Base-by-base conservation (phyloP, 768 basidiomycete species). In the Termitomyces sp. region DNA sequence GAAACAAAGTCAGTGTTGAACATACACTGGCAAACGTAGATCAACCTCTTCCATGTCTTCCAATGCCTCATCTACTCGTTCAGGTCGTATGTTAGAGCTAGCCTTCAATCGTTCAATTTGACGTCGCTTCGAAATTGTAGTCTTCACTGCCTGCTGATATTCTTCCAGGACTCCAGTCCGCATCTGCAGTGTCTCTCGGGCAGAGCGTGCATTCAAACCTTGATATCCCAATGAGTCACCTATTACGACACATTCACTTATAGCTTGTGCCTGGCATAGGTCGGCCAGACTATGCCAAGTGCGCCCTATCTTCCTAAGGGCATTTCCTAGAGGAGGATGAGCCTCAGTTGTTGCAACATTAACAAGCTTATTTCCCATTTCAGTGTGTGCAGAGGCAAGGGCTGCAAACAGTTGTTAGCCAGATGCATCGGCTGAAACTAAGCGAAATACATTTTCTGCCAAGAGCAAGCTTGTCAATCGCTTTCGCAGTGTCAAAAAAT, bases 151-250 rank as follows among this genome's bases (percentile, higher is more conserved):
- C 9, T 87, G 80, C 62, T 97, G 95, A 59, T 95, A 93, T 71
- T 98, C 97, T 68, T 98, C 96, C 61, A 98, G 76, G 10, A 97
- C 93, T 8, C 85, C 84, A 0, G 93, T 92, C 10, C 97, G 87
- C 78, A 95, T 93, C 55, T 86, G 82, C 9, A 98, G 74, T 0
- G 97, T 95, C 71, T 96, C 94, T 71, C 97, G 98, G 1, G 97
- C 97, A 20, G 95, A 93, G 48, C 90, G 83, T n/a, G 97, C 94
- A 68, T 99, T 98, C 75, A 95, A 80, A 20, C 95, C 92, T 72
- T 98, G 95, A 72, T 99, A 99, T 2, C 94, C 94, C 55, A 98
- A 77, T 0, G 93, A 89, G 72, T 99, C 97, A n/a, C 95, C 95
- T 30, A 99, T 74, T 46, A 98, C 88, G 32, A 98, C 93, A 65